Base-by-base conservation (phyloP, 2,329 filamentous ascomycete species). In the Gaeumannomyces tritici region DNA sequence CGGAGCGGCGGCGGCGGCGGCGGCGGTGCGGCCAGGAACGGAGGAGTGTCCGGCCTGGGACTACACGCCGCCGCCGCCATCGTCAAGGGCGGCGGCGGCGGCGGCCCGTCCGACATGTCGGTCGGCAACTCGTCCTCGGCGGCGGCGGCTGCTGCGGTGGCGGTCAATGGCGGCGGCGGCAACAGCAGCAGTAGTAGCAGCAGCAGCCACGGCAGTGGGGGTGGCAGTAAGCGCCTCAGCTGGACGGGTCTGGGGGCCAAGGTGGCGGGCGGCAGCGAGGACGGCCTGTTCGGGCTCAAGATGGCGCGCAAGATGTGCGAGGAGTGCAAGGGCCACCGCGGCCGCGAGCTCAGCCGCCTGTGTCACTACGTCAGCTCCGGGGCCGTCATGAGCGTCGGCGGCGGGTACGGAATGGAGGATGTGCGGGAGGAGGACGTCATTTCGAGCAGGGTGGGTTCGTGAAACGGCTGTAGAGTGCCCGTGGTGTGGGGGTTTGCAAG, bases 171-270 rank as follows among this genome's bases (percentile, higher is more conserved):
- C 11, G 15, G 4, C 33, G 15, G 15, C 33, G 65, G 24, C 65
- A 62, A 26, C 18, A 56, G 9, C 63, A 63, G 55, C 47, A 33
- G 35, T 2, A 61, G 62, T 56, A 65, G 18, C 33, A 35, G 64
- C 31, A 70, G 69, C 60, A 67, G 67, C 62, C n/a, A n/a, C n/a
- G n/a, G n/a, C n/a, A n/a, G n/a, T n/a, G n/a, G n/a, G n/a, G n/a
- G n/a, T n/a, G n/a, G n/a, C n/a, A 66, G 62, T 42, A 73, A 73
- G 65, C 70, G 75, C 11, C 69, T 74, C 18, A 77, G 75, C 68
- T 77, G 76, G 76, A 77, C 75, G 0, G 74, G 72, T 0, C 70
- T 77, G 7, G 75, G 74, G 0, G 70, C 72, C 29, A 71, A 73
- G 4, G 72, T 70, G 2, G 42, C 31, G 31, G 64, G 64, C 26